phyloP scores from a whole-genome alignment of 192 early-diverging fungal species.

The Backusella circina region DNA sequence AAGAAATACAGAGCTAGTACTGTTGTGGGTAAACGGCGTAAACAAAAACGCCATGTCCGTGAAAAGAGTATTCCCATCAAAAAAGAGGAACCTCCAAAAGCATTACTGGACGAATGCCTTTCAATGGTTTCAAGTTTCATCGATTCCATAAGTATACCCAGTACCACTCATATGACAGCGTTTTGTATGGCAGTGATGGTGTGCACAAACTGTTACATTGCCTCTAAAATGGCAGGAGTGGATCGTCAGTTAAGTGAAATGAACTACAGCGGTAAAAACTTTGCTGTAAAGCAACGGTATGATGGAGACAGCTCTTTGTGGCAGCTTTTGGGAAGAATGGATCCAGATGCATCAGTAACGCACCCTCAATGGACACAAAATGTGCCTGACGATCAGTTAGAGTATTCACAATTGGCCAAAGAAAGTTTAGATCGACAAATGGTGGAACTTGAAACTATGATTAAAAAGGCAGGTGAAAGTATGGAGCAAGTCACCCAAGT shows the following conservation, averaged over 20 bases:
- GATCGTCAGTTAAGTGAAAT: neutral
- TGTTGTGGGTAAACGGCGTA: neutral
- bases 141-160: neutral
- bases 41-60: neutral
- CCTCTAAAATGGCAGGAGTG: conserved; percentile 8
- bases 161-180: conserved; percentile 1
- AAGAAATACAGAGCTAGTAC: neutral
- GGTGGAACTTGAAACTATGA: conserved; percentile 16
- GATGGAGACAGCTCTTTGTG: neutral
- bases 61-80: neutral
- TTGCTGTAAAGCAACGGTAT: neutral
- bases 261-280: neutral
- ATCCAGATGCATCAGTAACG: neutral
- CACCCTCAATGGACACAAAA: neutral
- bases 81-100: neutral
- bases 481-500: conserved; percentile 15
- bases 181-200: conserved; percentile 16
- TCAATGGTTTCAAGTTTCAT: neutral
- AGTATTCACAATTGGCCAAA: neutral
- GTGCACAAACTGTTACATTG: conserved; percentile 13
- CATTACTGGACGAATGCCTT: neutral
- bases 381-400: neutral
- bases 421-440: conserved; percentile 14
- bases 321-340: conserved; percentile 1
- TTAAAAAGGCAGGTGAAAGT: conserved; percentile 17